Base-by-base conservation (phyloP, 2,329 filamentous ascomycete species). In the Fusarium sp. region DNA sequence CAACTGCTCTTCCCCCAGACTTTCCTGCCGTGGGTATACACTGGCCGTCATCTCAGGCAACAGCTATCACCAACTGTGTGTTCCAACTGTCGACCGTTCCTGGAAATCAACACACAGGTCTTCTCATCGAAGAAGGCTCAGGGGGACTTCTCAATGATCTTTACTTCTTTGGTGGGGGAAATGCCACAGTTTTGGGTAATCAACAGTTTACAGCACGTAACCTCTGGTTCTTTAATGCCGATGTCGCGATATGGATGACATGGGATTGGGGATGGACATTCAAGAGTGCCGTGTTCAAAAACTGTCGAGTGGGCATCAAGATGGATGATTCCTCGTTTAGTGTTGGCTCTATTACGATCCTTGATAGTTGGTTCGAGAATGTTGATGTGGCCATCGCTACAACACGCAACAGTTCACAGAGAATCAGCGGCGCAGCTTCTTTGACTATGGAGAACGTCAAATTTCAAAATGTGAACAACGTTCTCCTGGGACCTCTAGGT, bases 231-330 rank as follows among this genome's bases (percentile, higher is more conserved):
- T 88, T 88, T 75, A 85, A 87, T 68, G 88, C 89, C 73, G 84
- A 90, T 75, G 92, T 90, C 16, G 93, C 90, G 52, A 90, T 94
- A 65, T 88, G 87, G 79, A 91, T 93, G 84, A 88, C 92, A 70
- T 94, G 92, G 92, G 89, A 92, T 80, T 94, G 92, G 93, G 88
- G 90, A 3, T 94, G 91, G 90, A 91, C 90, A 9, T 93, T 93
- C 84, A 92, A 93, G 81, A 89, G 88, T 28, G 79, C 93, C 25
- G 84, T 82, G 32, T 88, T 94, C 80, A 87, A 89, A 77, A 86
- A 92, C 78, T 93, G 91, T 78, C 83, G 83, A 15, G 85, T 93
- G 37, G 93, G 91, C 18, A 85, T 94, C 64, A 90, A 93, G 78
- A 91, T 94, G 86, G 86, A 85, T 57, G 82, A 84, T 58, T 83